phyloP scores from a whole-genome alignment of 495 filamentous ascomycete species.

The Talaromyces trachyspermus region DNA sequence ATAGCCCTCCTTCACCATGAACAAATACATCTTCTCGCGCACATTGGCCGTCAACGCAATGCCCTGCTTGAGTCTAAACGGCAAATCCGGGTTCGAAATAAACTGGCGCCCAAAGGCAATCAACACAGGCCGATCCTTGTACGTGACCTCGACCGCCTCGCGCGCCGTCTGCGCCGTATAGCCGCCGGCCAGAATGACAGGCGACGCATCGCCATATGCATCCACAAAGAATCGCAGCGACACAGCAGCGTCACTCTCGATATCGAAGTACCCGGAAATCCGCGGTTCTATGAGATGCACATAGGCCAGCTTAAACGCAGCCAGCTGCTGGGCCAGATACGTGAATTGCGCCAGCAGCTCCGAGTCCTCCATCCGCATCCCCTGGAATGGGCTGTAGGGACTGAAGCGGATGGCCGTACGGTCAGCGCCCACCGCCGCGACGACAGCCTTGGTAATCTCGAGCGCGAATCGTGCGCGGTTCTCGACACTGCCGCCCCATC shows the following conservation, averaged over 20 bases:
- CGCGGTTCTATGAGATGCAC: conserved; percentile 54
- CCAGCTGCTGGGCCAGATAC: conserved; percentile 44
- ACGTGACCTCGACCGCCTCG: conserved; percentile 45
- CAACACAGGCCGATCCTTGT: conserved; percentile 27
- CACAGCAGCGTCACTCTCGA: conserved; percentile 42
- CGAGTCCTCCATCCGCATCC: conserved; percentile 58
- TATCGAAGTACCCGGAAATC: conserved; percentile 16
- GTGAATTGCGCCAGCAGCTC: conserved; percentile 48
- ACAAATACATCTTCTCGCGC: conserved; percentile 50
- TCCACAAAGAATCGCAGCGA: conserved; percentile 21
- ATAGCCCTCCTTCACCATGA: conserved; percentile 48
- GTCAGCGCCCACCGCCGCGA: conserved; percentile 56
- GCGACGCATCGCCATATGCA: conserved; percentile 11
- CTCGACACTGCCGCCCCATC: conserved; percentile 66
- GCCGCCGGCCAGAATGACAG: conserved; percentile 55
- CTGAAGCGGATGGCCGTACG: conserved; percentile 55
- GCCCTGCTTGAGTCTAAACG: conserved; percentile 51
- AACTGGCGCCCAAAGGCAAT: conserved; percentile 58
- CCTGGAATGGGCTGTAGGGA: conserved; percentile 60
- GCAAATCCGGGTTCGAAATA: conserved; percentile 66
- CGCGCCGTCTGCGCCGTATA: conserved; percentile 41
- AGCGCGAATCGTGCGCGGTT: conserved; percentile 59
- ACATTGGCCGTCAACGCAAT: conserved; percentile 51
- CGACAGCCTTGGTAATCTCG: conserved; percentile 57
- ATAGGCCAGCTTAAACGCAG: conserved; percentile 43